Evolutionary conservation across 768 basidiomycete genomes (phyloP), one percentile per base, ranked within the genome.

Genomic region (Austroboletus festivus): DNA sequence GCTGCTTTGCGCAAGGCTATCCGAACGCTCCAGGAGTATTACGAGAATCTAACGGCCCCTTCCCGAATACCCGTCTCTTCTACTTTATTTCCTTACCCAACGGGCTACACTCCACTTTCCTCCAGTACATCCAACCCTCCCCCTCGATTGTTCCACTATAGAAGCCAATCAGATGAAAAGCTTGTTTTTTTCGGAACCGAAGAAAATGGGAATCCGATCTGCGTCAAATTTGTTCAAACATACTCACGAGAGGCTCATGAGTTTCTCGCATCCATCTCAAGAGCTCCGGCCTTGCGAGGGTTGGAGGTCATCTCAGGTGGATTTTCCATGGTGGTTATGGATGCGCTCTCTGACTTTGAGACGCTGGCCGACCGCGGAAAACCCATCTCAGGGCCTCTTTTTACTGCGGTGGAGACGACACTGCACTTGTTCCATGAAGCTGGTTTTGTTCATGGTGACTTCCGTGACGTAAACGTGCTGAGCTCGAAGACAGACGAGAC

Each of bases 251-350:
- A 61, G 19, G 64, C 50, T 21, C 70, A 71, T 39, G n/a, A 41
- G 18, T 38, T 40, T 19, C 54, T 48, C 48, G 60, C 57, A 21
- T 44, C 26, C 12, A 18, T 53, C 30, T 64, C 58, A 3, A 52
- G 35, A 53, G 68, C 68, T 15, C 68, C 67, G 3, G 47, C 18
- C 26, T 48, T 71, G 16, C 38, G 46, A 28, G 64, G 56, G 16
- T 59, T 63, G 42, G 57, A 68, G 26, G 15, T 15, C 12, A 35
- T 70, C 10, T 44, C 59, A 31, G 70, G 65, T 20, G 63, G 65
- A 22, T 65, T 61, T 63, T 61, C 20, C 45, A 63, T 68, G 64
- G 67, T 69, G 0, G 57, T 68, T 20, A 70, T 71, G 68, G 67
- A 69, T 18, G 5, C 5, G 12, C 33, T 13, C 12, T 5, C 16